Evolutionary conservation across 2,329 filamentous ascomycete genomes (phyloP).

Genomic region (Talaromyces albobiverticillius): DNA sequence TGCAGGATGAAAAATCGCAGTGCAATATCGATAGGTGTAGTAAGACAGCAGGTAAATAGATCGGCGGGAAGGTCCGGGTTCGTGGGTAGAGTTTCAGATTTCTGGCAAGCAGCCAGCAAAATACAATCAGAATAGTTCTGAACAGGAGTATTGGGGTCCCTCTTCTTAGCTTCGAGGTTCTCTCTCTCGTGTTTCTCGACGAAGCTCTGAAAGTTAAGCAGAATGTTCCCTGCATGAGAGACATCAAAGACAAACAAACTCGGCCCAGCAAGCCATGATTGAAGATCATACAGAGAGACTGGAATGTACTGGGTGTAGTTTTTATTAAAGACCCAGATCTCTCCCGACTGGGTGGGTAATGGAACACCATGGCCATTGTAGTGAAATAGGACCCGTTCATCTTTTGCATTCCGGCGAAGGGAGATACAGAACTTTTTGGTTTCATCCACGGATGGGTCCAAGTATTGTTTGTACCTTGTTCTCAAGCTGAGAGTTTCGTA

Average conservation of each 20-base stretch:
- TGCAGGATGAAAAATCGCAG: constrained; percentile 94
- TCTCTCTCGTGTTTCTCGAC: constrained; percentile 93
- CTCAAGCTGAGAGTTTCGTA: constrained; percentile 94
- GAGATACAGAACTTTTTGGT: constrained; percentile 95
- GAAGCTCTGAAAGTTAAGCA: constrained; percentile 90
- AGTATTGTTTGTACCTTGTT: constrained; percentile 95
- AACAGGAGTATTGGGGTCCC: constrained; percentile 66
- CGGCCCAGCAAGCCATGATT: constrained; percentile 92
- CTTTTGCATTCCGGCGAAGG: constrained; percentile 85
- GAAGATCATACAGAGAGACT: constrained; percentile 89
- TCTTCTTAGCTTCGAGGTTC: constrained; percentile 70
- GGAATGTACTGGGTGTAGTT: constrained; percentile 99
- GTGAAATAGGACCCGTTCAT: constrained; percentile 93
- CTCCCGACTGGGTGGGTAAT: constrained; percentile 88
- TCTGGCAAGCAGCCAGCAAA: constrained; percentile 85
- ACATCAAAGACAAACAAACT: constrained; percentile 98
- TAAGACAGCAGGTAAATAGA: constrained; percentile 92
- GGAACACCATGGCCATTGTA: constrained; percentile 98
- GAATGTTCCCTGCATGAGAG: constrained; percentile 91
- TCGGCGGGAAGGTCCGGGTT: constrained; percentile 92
- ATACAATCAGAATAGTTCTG: constrained; percentile 79
- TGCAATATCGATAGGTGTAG: constrained; percentile 96
- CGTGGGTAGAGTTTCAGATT: constrained; percentile 89
- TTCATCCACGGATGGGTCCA: constrained; percentile 95
- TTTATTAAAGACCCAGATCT: constrained; percentile 99